phyloP scores from a whole-genome alignment of 2,329 filamentous ascomycete genomes.

The Hypomyces perniciosus region DNA sequence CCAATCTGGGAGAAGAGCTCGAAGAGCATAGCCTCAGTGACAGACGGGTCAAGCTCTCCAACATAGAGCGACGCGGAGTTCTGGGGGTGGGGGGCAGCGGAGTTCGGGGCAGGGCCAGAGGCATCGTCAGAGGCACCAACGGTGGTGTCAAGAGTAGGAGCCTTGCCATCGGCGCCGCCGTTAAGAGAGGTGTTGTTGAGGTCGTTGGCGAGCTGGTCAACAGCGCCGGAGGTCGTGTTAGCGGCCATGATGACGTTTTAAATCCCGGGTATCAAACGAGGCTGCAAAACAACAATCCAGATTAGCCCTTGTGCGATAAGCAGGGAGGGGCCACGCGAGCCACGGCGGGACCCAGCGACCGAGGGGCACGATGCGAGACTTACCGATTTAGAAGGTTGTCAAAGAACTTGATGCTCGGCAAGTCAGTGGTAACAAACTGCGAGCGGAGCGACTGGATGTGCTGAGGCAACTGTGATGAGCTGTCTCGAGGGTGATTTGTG shows the following conservation, averaged over 20 bases:
- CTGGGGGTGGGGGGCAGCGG: slow-evolving; percentile 71
- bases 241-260: slow-evolving; percentile 45
- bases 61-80: slow-evolving; percentile 98
- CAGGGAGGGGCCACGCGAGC: background rate
- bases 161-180: slow-evolving; percentile 59
- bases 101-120: slow-evolving; percentile 64
- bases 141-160: slow-evolving; percentile 69
- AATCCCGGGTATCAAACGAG: slow-evolving; percentile 11
- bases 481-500: slow-evolving; percentile 13
- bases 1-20: slow-evolving; percentile 99
- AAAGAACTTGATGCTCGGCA: slow-evolving; percentile 5
- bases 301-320: background rate
- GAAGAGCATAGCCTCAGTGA: slow-evolving; percentile 99
- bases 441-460: slow-evolving; percentile 10
- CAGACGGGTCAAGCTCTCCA: slow-evolving; percentile 93
- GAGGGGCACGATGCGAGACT: slow-evolving; percentile 1
- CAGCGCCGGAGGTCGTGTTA: slow-evolving; percentile 53
- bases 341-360: background rate
- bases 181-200: slow-evolving; percentile 67
- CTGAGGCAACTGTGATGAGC: slow-evolving; percentile 11
- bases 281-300: background rate
- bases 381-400: slow-evolving; percentile 9
- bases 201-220: slow-evolving; percentile 77
- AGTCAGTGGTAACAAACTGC: slow-evolving; percentile 10
- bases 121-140: slow-evolving; percentile 52